Base-by-base conservation (phyloP, 768 basidiomycete genomes). In the Termitomyces sp. region DNA sequence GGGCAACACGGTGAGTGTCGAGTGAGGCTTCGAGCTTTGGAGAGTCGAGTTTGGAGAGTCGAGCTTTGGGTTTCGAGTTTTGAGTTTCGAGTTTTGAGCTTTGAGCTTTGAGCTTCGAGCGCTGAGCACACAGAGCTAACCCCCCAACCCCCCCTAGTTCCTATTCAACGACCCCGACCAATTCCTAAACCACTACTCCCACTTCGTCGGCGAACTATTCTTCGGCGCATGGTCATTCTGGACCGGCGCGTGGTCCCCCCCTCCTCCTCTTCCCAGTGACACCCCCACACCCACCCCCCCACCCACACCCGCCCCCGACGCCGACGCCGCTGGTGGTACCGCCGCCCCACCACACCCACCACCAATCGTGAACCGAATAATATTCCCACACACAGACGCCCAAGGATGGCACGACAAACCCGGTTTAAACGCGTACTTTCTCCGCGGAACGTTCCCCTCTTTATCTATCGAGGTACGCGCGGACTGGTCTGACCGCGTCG, bases 141-240 rank as follows among this genome's bases (percentile, higher is more conserved):
- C n/a, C n/a, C n/a, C n/a, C n/a, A n/a, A n/a, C n/a, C n/a, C n/a
- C n/a, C n/a, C n/a, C n/a, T n/a, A 85, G 83, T 63, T 84, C 12
- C 69, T 85, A 39, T 77, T 87, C 66, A 89, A 89, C 67, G 90
- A 91, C 60, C 88, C 90, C 0, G 58, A 69, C 1, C 89, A 91
- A 66, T 89, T 94, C 78, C 78, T 93, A n/a, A 75, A 78, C 48
- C 93, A 94, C 69, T 94, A 93, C 70, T 94, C 93, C 71, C 93
- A 94, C 72, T 87, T 91, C 59, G 88, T 88, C 34, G 93, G 88
- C 0, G 93, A 95, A 68, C 82, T 91, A 49, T 73, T 91, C 58
- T 75, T 93, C 34, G 92, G 91, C 34, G 73, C 81, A 3, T 91
- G 89, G 80, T 81, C 89, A 1, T 81, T 91, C 65, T 91, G 87